These are phyloP conservation scores for Zymoseptoria crescenta DNA, from an alignment of 2,329 filamentous ascomycete species.

Conservation along the genomic window DNA sequence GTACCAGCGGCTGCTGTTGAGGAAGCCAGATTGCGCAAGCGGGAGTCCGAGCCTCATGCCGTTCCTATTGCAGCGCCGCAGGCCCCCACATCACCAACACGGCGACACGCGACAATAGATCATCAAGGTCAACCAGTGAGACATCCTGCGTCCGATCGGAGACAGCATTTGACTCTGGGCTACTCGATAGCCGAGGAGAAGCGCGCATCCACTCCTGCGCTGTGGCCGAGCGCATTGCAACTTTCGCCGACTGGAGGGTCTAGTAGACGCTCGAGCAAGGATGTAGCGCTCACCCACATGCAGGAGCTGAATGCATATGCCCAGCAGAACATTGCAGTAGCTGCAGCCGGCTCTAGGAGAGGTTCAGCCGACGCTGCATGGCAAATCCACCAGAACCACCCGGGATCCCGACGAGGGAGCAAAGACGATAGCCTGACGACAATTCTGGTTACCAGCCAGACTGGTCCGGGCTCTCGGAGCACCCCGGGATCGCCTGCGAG, in stretches of 20 bases:
- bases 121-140: constrained; percentile 6
- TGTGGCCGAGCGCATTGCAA: constrained; percentile 14
- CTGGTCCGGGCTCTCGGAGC: constrained; percentile 19
- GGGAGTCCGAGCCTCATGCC: constrained; percentile 23
- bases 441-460: constrained; percentile 28
- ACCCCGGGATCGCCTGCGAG: constrained; percentile 16
- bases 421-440: constrained; percentile 31
- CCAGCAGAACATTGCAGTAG: constrained; percentile 20
- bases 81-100: constrained; percentile 16
- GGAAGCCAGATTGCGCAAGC: constrained; percentile 23
- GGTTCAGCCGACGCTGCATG: constrained; percentile 29
- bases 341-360: constrained; percentile 21
- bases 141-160: constrained; percentile 21
- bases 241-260: constrained; percentile 19
- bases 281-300: constrained; percentile 29
- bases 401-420: constrained; percentile 26
- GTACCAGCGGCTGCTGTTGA: constrained; percentile 25
- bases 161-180: constrained; percentile 19
- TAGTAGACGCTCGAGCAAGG: constrained; percentile 30
- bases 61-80: constrained; percentile 16
- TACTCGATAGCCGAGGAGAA: constrained; percentile 16
- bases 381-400: constrained; percentile 28
- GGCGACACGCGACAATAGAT: constrained; percentile 13
- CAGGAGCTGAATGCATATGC: constrained; percentile 25
- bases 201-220: constrained; percentile 20